Evolutionary conservation across 208 protist genomes (phyloP), one percentile per base, ranked within the genome.

Genomic region (Blastocrithidia nonstop): DNA sequence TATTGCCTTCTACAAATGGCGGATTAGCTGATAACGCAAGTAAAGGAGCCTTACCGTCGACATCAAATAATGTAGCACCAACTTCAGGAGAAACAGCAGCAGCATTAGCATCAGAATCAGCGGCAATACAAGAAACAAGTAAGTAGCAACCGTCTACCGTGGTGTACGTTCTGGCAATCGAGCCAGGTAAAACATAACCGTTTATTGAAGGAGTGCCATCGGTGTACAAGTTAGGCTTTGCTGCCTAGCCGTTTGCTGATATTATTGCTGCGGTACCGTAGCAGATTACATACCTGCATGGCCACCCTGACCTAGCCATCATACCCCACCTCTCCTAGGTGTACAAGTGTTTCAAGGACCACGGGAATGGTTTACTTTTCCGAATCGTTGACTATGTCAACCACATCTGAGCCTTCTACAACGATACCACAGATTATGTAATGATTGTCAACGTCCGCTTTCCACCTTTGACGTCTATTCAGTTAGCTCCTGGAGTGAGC

Each of bases 351-450:
- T 80, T 90, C 44, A 80, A 86, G 40, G 57, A 70, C 7, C 52
- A 86, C 55, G 62, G 55, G 17, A 86, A 86, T 47, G 76, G 76
- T 13, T 59, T 90, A 8, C 54, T 90, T 39, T 90, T 90, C 71
- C 81, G 81, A 24, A 51, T 90, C 27, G 70, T 90, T 1, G 70
- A 86, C 27, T 59, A 65, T 16, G 47, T 45, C 20, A 71, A 71
- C 36, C 48, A 57, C 7, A 79, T 69, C 13, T 90, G 81, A 76
- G 72, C 61, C 42, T 90, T 80, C 37, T 84, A 86, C 67, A 90
- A 90, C 45, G 81, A 90, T 61, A 86, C 76, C n/a, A 36, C 41
- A 16, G 62, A 84, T 11, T 86, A 74, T 46, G 29, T 53, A 20
- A 86, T 90, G 66, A 70, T 58, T 6, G 71, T 70, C 4, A 71